Evolutionary conservation across 139 green algal genomes (phyloP).

Genomic region (Chlorella sp.): DNA sequence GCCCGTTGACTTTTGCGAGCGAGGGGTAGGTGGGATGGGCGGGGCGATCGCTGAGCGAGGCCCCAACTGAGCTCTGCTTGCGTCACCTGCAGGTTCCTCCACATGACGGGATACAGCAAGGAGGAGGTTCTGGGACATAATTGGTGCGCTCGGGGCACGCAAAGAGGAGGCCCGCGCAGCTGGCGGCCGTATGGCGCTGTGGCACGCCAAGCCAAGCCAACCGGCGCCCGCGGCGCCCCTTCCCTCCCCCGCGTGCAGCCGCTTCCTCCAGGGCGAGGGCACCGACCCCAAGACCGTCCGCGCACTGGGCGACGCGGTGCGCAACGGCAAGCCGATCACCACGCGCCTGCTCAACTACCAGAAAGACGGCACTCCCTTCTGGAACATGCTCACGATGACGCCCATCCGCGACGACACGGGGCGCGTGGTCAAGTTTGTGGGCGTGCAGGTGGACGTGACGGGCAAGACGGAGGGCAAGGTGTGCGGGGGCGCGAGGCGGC

Average conservation of each 20-base stretch:
- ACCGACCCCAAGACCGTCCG: constrained; percentile 89
- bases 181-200: no score
- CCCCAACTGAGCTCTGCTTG: neutral
- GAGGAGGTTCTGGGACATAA: constrained; percentile 97
- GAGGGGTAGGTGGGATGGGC: constrained; percentile 69
- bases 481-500: no score
- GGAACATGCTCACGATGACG: constrained; percentile 97
- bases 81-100: constrained; percentile 79
- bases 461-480: constrained; percentile 90
- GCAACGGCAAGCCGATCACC: constrained; percentile 58
- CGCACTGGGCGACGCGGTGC: constrained; percentile 79
- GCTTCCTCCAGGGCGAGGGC: constrained; percentile 96
- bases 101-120: constrained; percentile 94
- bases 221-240: no score
- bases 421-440: constrained; percentile 88
- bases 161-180: no score
- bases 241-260: constrained; percentile 67
- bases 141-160: constrained; percentile 67
- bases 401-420: constrained; percentile 89
- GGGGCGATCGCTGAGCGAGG: neutral
- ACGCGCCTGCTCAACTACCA: constrained; percentile 90
- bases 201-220: no score
- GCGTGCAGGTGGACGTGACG: constrained; percentile 95
- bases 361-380: constrained; percentile 89
- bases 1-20: constrained; percentile 93